A percentile compares a stretch with the other conserved stretches of the same genome.
Evolutionary conservation across 345 rosid species (phyloP).

Genomic region (Pelargonium nanum): DNA sequence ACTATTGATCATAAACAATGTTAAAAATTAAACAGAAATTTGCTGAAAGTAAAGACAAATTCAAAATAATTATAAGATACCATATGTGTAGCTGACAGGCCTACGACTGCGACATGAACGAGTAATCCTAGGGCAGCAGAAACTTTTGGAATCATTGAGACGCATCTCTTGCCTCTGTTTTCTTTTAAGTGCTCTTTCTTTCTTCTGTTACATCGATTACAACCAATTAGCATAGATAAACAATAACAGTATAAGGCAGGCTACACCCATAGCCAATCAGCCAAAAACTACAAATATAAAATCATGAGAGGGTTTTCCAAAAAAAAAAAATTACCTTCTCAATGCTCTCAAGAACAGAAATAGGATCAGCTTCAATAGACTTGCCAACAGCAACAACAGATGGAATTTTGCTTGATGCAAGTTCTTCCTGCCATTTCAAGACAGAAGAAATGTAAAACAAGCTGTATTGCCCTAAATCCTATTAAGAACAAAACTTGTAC

Average conservation of each 20-base stretch:
- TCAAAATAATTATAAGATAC: not conserved
- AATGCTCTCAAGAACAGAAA: constrained; percentile 51
- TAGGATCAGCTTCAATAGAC: constrained; percentile 37
- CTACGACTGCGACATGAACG: constrained; percentile 60
- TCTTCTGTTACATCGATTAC: constrained; percentile 32
- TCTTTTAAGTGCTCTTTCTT: constrained; percentile 48
- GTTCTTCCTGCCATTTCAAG: constrained; percentile 41
- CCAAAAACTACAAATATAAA: not conserved
- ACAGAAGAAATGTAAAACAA: constrained; percentile 11
- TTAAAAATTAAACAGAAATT: not conserved
- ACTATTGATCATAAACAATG: not conserved
- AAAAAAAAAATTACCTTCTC: constrained; percentile 38
- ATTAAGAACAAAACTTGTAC: constrained; percentile 3
- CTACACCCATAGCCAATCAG: not conserved
- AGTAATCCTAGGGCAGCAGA: constrained; percentile 23
- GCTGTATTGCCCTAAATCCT: not conserved
- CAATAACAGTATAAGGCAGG: constrained; percentile 3
- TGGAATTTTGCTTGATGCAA: constrained; percentile 41
- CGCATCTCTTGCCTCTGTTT: constrained; percentile 48
- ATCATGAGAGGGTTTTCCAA: constrained; percentile 4
- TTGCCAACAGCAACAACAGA: constrained; percentile 43
- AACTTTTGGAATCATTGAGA: constrained; percentile 24
- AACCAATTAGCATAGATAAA: not conserved
- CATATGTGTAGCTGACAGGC: constrained; percentile 11
- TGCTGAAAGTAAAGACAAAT: not conserved